Evolutionary conservation across 1,284 basidiomycete species (phyloP).

Genomic region (Marasmius fiardii): DNA sequence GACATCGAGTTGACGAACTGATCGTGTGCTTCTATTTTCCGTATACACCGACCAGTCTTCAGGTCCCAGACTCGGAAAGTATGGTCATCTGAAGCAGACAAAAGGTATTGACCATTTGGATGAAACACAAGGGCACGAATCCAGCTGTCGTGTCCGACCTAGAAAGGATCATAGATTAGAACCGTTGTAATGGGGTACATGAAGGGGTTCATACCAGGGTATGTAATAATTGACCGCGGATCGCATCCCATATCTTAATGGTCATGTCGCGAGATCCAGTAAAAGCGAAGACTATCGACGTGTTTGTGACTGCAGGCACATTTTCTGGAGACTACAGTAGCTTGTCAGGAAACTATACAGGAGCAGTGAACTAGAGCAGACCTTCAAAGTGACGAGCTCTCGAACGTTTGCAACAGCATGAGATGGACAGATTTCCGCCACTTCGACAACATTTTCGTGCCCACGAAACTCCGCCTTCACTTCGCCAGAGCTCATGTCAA

Average conservation of each 20-base stretch:
- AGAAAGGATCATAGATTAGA: constrained; percentile 2
- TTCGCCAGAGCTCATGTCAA: constrained; percentile 59
- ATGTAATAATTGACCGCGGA: constrained; percentile 63
- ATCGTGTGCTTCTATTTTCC: constrained; percentile 68
- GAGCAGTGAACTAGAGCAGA: constrained; percentile 17
- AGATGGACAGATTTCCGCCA: constrained; percentile 25
- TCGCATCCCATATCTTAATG: constrained; percentile 70
- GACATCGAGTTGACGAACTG: constrained; percentile 68
- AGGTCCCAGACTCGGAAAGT: constrained; percentile 79
- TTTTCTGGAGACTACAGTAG: constrained; percentile 17
- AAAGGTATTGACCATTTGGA: constrained; percentile 67
- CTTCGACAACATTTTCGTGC: constrained; percentile 76
- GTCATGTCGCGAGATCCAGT: constrained; percentile 74
- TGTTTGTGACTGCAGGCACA: constrained; percentile 29
- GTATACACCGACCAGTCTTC: constrained; percentile 59
- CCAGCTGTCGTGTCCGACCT: constrained; percentile 71
- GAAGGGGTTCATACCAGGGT: constrained; percentile 44
- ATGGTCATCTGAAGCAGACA: constrained; percentile 77
- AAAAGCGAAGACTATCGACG: constrained; percentile 43
- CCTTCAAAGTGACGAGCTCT: constrained; percentile 47
- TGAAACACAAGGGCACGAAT: constrained; percentile 68
- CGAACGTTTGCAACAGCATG: constrained; percentile 54
- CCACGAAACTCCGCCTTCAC: constrained; percentile 69
- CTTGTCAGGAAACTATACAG: neutral
- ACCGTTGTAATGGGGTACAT: neutral